These are phyloP conservation scores for Xanthoconium purpureum DNA, from an alignment of 768 basidiomycete species.

Conservation along the genomic window DNA sequence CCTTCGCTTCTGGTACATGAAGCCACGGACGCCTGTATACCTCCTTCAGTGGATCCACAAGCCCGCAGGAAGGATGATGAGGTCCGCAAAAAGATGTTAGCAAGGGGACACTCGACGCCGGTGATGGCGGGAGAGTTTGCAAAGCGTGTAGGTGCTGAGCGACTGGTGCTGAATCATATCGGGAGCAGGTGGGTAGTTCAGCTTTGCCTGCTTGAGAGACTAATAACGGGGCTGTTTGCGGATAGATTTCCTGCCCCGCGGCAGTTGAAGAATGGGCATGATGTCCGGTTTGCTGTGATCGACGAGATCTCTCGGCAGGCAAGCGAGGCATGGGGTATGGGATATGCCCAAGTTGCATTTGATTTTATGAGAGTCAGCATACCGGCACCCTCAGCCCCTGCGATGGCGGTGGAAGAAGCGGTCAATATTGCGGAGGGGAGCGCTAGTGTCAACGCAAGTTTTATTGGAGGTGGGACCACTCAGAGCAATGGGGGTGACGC, in stretches of 20 bases:
- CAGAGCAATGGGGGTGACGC: too few species aligned
- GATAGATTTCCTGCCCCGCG: constrained; percentile 54
- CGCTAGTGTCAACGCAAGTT: neutral
- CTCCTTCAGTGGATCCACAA: constrained; percentile 48
- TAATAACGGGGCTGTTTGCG: neutral
- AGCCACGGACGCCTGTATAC: constrained; percentile 73
- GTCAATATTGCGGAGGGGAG: neutral
- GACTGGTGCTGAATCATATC: constrained; percentile 76
- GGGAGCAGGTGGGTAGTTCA: constrained; percentile 51
- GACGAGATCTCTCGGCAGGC: constrained; percentile 62
- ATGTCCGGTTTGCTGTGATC: constrained; percentile 44
- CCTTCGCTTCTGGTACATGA: constrained; percentile 82
- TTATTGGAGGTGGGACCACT: neutral
- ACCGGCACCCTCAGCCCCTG: constrained; percentile 16
- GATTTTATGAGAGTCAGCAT: constrained; percentile 53
- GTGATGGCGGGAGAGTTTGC: constrained; percentile 78
- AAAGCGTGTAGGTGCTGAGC: constrained; percentile 51
- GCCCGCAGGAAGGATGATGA: constrained; percentile 41
- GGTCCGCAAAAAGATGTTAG: constrained; percentile 49
- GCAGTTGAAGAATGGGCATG: constrained; percentile 26
- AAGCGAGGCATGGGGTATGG: constrained; percentile 53
- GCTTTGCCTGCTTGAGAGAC: neutral
- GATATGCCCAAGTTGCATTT: constrained; percentile 49
- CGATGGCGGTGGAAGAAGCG: neutral
- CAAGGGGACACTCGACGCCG: constrained; percentile 76